Evolutionary conservation across 1,284 basidiomycete genomes (phyloP).

Genomic region (Cryptococcus sp.): DNA sequence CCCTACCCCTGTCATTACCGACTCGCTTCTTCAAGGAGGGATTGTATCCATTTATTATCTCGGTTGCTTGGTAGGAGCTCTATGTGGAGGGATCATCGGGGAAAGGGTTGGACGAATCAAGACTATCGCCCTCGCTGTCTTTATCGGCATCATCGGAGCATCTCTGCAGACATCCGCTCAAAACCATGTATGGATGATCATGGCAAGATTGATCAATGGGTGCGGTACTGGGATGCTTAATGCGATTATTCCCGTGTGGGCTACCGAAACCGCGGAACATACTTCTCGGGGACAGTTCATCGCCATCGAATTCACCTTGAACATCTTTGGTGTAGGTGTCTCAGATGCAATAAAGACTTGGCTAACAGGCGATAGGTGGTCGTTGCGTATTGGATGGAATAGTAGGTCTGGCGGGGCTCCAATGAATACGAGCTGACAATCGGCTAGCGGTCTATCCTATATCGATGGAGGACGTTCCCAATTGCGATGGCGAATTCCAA

Average conservation of each 20-base stretch:
- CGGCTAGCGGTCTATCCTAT: constrained; percentile 4
- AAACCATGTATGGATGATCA: constrained; percentile 18
- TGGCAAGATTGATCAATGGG: constrained; percentile 30
- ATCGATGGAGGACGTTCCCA: constrained; percentile 4
- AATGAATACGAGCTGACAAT: neutral
- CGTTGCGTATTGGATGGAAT: constrained; percentile 8
- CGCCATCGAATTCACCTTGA: constrained; percentile 24
- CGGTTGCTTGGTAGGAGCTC: constrained; percentile 32
- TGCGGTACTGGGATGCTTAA: constrained; percentile 35
- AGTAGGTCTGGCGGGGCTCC: neutral
- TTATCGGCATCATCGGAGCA: constrained; percentile 25
- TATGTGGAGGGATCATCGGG: constrained; percentile 25
- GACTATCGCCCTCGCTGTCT: constrained; percentile 13
- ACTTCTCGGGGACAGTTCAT: constrained; percentile 26
- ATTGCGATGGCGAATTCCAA: constrained; percentile 8
- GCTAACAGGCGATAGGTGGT: constrained; percentile 3
- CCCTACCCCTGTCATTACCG: constrained; percentile 12
- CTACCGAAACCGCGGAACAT: constrained; percentile 30
- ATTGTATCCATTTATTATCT: constrained; percentile 31
- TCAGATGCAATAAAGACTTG: constrained; percentile 18
- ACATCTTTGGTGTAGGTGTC: constrained; percentile 5
- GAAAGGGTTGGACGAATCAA: constrained; percentile 26
- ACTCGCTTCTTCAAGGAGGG: constrained; percentile 17
- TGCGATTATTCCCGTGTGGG: constrained; percentile 32
- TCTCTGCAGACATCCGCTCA: constrained; percentile 20